A percentile compares a stretch with the other conserved stretches of the same genome.
These are phyloP conservation scores for Eragrostis tef DNA, from an alignment of 202 grass and related monocot genomes.

Conservation along the genomic window DNA sequence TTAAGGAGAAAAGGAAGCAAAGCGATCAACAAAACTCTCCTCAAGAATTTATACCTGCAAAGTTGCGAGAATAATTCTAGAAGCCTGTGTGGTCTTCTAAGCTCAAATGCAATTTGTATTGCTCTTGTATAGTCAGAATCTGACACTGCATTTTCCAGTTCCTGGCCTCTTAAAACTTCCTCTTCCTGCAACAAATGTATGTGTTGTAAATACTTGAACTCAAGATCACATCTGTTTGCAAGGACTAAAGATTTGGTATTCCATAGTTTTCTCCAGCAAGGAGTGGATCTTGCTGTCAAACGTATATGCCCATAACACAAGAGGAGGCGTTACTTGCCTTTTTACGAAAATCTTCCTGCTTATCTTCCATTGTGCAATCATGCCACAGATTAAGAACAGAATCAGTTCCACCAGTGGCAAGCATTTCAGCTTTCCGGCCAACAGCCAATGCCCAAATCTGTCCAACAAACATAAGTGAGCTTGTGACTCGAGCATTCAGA, in stretches of 20 bases:
- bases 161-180: constrained; percentile 78
- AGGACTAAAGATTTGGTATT: constrained; percentile 1
- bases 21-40: background rate
- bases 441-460: constrained; percentile 86
- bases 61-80: constrained; percentile 84
- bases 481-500: background rate
- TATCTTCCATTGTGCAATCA: constrained; percentile 85
- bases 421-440: constrained; percentile 86
- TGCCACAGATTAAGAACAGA: constrained; percentile 78
- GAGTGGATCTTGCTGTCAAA: background rate
- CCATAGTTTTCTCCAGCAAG: constrained; percentile 22
- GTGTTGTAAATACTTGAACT: background rate
- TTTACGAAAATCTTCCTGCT: constrained; percentile 81
- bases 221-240: background rate
- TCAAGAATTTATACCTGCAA: constrained; percentile 53
- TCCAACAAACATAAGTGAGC: constrained; percentile 36
- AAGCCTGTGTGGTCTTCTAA: constrained; percentile 87
- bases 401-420: constrained; percentile 90
- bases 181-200: constrained; percentile 62
- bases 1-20: constrained; percentile 20
- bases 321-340: constrained; percentile 54
- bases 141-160: constrained; percentile 94
- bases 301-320: constrained; percentile 15
- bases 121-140: constrained; percentile 84
- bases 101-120: constrained; percentile 91